Conservation (phyloP, 345 rosid species). For the Corchorus olitorius region DNA sequence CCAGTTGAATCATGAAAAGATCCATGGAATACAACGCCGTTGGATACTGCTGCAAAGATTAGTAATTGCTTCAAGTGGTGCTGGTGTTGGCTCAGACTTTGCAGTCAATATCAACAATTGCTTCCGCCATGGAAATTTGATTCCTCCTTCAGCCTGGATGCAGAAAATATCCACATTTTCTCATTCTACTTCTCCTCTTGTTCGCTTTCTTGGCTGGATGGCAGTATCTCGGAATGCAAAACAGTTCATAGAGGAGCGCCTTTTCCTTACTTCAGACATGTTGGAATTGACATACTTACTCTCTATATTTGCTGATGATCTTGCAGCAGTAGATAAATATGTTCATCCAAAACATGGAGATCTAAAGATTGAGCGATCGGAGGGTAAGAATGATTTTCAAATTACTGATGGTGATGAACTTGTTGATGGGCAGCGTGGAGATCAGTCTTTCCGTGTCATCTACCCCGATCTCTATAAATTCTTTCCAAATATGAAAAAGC, state of each 20-base stretch:
- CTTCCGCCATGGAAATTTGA: constrained; percentile 51
- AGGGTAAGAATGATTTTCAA: constrained; percentile 24
- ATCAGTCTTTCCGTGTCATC: constrained; percentile 55
- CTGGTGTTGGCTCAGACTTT: constrained; percentile 51
- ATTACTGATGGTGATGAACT: constrained; percentile 26
- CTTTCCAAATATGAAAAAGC: constrained; percentile 71
- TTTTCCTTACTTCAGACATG: constrained; percentile 67
- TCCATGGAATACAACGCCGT: constrained; percentile 50
- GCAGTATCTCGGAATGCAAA: constrained; percentile 70
- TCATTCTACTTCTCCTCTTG: constrained; percentile 57
- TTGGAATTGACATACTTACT: constrained; percentile 61
- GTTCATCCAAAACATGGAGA: constrained; percentile 40
- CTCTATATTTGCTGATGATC: constrained; percentile 72
- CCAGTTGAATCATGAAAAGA: constrained; percentile 44
- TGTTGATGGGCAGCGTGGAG: constrained; percentile 34
- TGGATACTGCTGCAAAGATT: constrained; percentile 73
- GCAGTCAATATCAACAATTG: constrained; percentile 35
- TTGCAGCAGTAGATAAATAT: constrained; percentile 48
- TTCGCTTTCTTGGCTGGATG: constrained; percentile 91
- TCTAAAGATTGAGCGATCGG: constrained; percentile 33
- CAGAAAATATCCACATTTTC: constrained; percentile 63
- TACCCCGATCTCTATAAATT: constrained; percentile 65
- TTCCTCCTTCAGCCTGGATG: constrained; percentile 75
- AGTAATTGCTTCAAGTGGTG: constrained; percentile 69
- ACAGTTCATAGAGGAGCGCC: constrained; percentile 50